Evolutionary conservation across 768 basidiomycete genomes (phyloP).

Genomic region (Galerina marginata): DNA sequence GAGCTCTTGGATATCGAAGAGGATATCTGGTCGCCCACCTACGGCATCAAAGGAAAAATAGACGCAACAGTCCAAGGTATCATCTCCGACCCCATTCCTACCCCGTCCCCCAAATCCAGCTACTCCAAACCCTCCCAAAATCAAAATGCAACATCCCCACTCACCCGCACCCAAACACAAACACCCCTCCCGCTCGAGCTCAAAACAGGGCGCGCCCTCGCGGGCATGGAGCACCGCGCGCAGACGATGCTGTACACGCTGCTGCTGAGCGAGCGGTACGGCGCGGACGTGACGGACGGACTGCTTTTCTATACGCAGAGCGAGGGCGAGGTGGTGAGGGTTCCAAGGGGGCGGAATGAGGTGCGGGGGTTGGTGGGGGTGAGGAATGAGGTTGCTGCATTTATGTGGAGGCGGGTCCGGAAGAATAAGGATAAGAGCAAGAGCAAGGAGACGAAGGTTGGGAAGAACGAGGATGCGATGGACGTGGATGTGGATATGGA

Average conservation of each 20-base stretch:
- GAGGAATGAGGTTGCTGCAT: conserved; percentile 85
- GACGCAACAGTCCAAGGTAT: conserved; percentile 85
- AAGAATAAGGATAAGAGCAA: conserved; percentile 15
- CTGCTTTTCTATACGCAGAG: conserved; percentile 94
- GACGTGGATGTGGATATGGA: conserved; percentile 20
- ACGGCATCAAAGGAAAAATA: conserved; percentile 94
- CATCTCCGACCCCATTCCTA: conserved; percentile 47
- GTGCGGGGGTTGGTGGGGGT: conserved; percentile 80
- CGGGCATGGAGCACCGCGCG: conserved; percentile 91
- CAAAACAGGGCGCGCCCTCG: conserved; percentile 84
- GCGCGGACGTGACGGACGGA: conserved; percentile 77
- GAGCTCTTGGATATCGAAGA: conserved; percentile 90
- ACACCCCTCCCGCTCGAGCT: conserved; percentile 87
- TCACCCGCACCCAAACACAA: conserved; percentile 29
- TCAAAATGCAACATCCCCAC: not conserved
- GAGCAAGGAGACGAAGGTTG: conserved; percentile 3
- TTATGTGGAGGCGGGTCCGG: conserved; percentile 61
- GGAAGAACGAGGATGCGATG: conserved; percentile 20
- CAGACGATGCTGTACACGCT: conserved; percentile 98
- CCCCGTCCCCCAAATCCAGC: not conserved
- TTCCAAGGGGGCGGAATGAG: conserved; percentile 83
- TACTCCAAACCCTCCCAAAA: not conserved
- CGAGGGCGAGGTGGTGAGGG: conserved; percentile 71
- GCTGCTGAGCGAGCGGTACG: conserved; percentile 90
- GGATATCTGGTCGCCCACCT: conserved; percentile 96